A percentile compares a stretch with the other conserved stretches of the same genome.
phyloP scores from a whole-genome alignment of 768 basidiomycete species.

The Mycena polygramma region DNA sequence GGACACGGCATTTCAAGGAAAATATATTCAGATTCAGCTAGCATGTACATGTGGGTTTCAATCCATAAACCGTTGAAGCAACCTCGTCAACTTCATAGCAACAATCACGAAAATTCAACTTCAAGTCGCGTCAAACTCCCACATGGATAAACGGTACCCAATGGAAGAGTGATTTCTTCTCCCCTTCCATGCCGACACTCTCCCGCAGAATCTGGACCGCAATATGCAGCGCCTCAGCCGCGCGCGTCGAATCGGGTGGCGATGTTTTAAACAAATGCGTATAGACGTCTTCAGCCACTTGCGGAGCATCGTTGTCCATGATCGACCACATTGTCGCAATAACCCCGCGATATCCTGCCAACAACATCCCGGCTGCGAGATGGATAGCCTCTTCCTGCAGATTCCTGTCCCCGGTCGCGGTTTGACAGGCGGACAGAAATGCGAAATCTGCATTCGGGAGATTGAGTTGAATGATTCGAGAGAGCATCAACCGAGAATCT shows the following conservation, averaged over 20 bases:
- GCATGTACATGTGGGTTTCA: too few species aligned
- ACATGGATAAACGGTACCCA: neutral
- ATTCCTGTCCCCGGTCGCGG: neutral
- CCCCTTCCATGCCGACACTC: neutral
- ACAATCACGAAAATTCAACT: too few species aligned
- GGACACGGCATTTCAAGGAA: too few species aligned
- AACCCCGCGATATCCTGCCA: neutral
- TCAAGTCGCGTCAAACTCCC: neutral
- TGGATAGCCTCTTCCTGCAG: neutral
- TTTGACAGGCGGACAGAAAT: neutral
- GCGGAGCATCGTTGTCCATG: conserved; percentile 2
- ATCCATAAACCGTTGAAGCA: too few species aligned
- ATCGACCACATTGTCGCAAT: conserved; percentile 4
- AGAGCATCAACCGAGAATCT: neutral
- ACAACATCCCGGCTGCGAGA: neutral
- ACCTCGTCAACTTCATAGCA: too few species aligned
- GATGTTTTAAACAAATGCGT: neutral
- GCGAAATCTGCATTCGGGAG: neutral
- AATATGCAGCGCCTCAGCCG: neutral
- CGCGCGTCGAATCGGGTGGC: neutral
- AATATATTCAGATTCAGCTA: too few species aligned
- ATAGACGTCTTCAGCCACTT: neutral
- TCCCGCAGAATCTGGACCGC: neutral
- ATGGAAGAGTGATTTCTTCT: neutral
- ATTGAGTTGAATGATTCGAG: neutral